Conservation (phyloP, 2,329 filamentous ascomycete species). For the Ustulina deusta region DNA sequence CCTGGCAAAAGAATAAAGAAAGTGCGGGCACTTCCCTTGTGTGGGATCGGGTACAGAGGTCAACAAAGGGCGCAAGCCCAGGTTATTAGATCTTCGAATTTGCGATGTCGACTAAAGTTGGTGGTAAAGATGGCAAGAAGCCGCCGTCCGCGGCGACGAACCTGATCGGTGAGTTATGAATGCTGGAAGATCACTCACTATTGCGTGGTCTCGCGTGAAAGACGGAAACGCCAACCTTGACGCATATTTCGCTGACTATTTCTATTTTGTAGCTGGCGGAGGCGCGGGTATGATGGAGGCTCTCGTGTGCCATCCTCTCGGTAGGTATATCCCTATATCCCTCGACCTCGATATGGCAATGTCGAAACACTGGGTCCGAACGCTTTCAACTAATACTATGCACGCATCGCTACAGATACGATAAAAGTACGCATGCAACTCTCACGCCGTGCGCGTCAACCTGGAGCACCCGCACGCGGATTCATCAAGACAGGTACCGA, state of each 20-base stretch:
- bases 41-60: neutral
- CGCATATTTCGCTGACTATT: conserved; percentile 16
- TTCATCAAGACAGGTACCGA: conserved; percentile 88
- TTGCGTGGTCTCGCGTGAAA: neutral
- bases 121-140: conserved; percentile 70
- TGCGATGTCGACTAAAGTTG: conserved; percentile 58
- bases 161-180: conserved; percentile 74
- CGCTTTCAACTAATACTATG: neutral
- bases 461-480: conserved; percentile 86
- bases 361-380: neutral
- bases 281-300: conserved; percentile 99
- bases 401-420: conserved; percentile 70
- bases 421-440: conserved; percentile 99
- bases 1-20: conserved; percentile 8
- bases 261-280: conserved; percentile 77
- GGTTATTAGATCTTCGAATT: conserved; percentile 12
- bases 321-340: conserved; percentile 60
- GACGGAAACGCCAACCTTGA: neutral
- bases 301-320: conserved; percentile 91
- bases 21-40: neutral
- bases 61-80: conserved; percentile 44
- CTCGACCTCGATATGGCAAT: neutral
- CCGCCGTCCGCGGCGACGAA: conserved; percentile 89
- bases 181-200: too few relatives aligned
- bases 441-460: conserved; percentile 83